Base-by-base conservation (phyloP, 495 filamentous ascomycete species). In the Parathielavia appendiculata region DNA sequence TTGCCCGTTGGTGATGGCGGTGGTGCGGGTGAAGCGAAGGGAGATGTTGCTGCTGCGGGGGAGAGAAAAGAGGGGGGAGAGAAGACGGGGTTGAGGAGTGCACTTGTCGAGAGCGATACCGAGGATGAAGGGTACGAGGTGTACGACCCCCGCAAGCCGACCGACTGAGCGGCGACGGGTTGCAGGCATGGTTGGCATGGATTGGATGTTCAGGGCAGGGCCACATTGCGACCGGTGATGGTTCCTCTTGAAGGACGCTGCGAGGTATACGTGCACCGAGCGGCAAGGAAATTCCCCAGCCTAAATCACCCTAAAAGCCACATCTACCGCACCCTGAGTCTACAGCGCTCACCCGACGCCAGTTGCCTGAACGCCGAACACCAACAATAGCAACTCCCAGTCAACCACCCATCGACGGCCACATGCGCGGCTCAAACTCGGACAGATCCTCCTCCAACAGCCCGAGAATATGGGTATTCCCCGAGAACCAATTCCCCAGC, bases 401-500 rank as follows among this genome's bases (percentile, higher is more conserved):
- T 19, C 26, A 14, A 19, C 45, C 26, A 23, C 54, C 57, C 19
- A 19, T 41, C 11, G 38, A 69, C 11, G 66, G 51, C 72, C 71
- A 73, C 12, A 46, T 59, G 11, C 61, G 65, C 13, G 76, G 71
- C 57, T 80, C 77, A 41, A 85, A 66, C 16, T 58, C 65, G 16
- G 63, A 79, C 54, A 83, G 48, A 65, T 86, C 83, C 60, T 82
- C 81, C 60, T 86, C 83, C 49, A 87, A 58, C 57, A 88, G 57
- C 0, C 80, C 81, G 72, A 87, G 74, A 71, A 88, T 83, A 63
- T 84, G 80, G 41, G 81, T 79, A 62, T 85, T 85, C 0, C 84
- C 82, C 35, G 81, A 85, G 60, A 84, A 88, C 85, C 84, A 88
- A 59, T 84, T 84, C 20, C 81, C 82, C 11, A 88, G 62, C 55